Evolutionary conservation across 2,329 filamentous ascomycete genomes (phyloP).

Genomic region (Colletotrichum filicis): DNA sequence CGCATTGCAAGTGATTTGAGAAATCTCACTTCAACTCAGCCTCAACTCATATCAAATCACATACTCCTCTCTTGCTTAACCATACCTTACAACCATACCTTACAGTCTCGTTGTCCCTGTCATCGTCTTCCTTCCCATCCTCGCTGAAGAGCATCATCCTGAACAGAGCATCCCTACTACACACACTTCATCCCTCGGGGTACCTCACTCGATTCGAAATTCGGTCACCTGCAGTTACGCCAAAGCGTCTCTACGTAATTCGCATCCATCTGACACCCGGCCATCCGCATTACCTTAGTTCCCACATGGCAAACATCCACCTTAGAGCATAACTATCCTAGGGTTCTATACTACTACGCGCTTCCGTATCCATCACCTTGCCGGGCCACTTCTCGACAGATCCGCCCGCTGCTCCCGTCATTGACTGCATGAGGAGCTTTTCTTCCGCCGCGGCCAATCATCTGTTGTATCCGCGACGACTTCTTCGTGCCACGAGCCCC

Average conservation of each 20-base stretch:
- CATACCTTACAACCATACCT: neutral
- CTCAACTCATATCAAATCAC: neutral
- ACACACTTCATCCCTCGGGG: too few species aligned
- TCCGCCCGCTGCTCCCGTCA: slow-evolving; percentile 3
- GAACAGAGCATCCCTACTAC: neutral
- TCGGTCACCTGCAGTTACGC: neutral
- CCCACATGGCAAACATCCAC: neutral
- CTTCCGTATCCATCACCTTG: neutral
- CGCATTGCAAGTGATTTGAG: neutral
- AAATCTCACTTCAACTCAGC: neutral
- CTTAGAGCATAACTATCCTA: slow-evolving; percentile 5
- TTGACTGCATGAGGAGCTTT: slow-evolving; percentile 36
- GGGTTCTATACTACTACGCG: neutral
- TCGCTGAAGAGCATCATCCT: neutral
- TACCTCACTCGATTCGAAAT: neutral
- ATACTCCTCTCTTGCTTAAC: neutral
- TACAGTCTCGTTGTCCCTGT: neutral
- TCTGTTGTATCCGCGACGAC: neutral
- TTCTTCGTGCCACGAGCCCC: neutral
- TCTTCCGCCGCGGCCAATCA: slow-evolving; percentile 30
- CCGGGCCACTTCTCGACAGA: slow-evolving; percentile 1
- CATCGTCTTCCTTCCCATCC: neutral
- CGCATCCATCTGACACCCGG: neutral
- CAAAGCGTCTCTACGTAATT: neutral
- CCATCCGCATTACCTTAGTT: neutral